Conservation (phyloP, 2,329 filamentous ascomycete genomes). For the Tolypocladium amazonense region DNA sequence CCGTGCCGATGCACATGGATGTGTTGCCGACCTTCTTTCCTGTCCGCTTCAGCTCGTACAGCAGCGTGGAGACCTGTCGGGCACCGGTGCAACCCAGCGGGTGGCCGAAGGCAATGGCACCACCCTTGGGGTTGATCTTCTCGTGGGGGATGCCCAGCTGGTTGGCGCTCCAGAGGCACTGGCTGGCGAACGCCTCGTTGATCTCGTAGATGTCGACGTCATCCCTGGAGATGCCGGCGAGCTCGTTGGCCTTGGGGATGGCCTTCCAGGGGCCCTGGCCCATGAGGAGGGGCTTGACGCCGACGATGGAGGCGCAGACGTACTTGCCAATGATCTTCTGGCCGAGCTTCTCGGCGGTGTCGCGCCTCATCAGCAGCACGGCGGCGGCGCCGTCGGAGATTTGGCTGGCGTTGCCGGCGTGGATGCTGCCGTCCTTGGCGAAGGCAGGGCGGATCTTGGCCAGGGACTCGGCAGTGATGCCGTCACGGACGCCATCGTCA, state of each 20-base stretch:
- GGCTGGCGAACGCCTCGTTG: conserved; percentile 96
- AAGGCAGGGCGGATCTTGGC: conserved; percentile 86
- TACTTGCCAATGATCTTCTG: conserved; percentile 90
- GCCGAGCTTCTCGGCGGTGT: conserved; percentile 76
- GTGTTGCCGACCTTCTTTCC: conserved; percentile 81
- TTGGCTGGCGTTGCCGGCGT: conserved; percentile 92
- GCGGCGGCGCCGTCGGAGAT: conserved; percentile 94
- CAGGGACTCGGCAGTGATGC: conserved; percentile 81
- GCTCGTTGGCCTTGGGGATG: conserved; percentile 82
- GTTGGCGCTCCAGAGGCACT: conserved; percentile 88
- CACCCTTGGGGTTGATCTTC: conserved; percentile 96
- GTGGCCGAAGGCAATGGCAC: conserved; percentile 92
- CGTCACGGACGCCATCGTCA: conserved; percentile 79
- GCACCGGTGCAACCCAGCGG: conserved; percentile 91
- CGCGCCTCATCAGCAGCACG: conserved; percentile 90
- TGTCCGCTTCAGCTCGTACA: conserved; percentile 81
- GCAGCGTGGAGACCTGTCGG: conserved; percentile 81
- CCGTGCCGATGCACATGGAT: conserved; percentile 93
- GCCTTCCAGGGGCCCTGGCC: conserved; percentile 92
- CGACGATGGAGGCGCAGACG: conserved; percentile 73
- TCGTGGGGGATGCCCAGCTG: conserved; percentile 71
- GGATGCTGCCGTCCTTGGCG: conserved; percentile 82
- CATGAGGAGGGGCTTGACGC: conserved; percentile 90
- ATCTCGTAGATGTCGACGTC: conserved; percentile 98
- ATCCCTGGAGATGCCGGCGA: conserved; percentile 74